Evolutionary conservation across 768 basidiomycete genomes (phyloP), one percentile per base, ranked within the genome.

Genomic region (Hypholoma fasciculare): DNA sequence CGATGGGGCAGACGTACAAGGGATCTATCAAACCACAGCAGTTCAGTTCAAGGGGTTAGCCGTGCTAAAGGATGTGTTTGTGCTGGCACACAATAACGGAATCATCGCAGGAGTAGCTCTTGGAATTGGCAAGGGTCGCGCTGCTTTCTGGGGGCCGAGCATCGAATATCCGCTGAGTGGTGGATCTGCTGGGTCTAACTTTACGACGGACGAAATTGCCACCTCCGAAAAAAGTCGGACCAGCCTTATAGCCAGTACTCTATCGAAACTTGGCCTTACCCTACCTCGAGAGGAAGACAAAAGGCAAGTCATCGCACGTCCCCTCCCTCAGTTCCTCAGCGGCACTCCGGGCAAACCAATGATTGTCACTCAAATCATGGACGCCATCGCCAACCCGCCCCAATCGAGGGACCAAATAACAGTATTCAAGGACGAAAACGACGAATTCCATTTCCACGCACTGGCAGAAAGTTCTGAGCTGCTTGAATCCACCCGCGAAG

Each of bases 371-470:
- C 65, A 65, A 8, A 71, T 82, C 17, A 65, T 81, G 17, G 64
- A 75, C 46, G 68, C 74, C 2, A 61, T 84, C 17, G 64, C 74
- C 5, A 57, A 27, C 16, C 13, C 69, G 8, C 74, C 75, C 12
- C 60, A 66, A 40, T 30, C 66, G 40, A 69, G 68, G 4, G 60
- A 63, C 6, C 67, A 75, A 39, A 65, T 74, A 11, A 69, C 65
- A 39, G 56, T 77, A 0, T 78, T 92, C 63, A 71, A 82, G 59
- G 94, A 93, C 64, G 74, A 75, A 2, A 86, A 86, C 54, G 92
- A 98, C 67, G 84, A 80, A 1, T 91, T 94, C 69, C 72, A 72
- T 27, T 86, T 93, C 61, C 80, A 86, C 56, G 63, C 72, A 9
- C 60, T 73, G 7, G 55, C 69, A 17, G 71, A 80, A 16, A 71